These are phyloP conservation scores for Cutaneotrichosporon daszewskae DNA, from an alignment of 1,284 basidiomycete species.

Conservation along the genomic window DNA sequence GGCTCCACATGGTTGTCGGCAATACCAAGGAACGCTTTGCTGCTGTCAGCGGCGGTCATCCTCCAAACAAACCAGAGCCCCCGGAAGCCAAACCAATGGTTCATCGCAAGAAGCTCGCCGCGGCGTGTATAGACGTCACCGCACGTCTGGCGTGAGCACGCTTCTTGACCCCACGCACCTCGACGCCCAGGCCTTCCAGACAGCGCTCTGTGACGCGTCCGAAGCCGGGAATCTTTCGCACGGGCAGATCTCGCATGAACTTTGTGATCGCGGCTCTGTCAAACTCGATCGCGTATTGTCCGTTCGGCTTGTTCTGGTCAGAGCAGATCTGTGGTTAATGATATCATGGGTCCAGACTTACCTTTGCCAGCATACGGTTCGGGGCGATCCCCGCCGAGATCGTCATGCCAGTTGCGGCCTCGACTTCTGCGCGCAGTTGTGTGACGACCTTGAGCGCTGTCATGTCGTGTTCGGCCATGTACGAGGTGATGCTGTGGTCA, in stretches of 20 bases:
- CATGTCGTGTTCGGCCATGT: slow-evolving; percentile 63
- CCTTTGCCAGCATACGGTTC: slow-evolving; percentile 69
- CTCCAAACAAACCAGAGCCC: slow-evolving; percentile 56
- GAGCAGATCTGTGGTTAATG: slow-evolving; percentile 68
- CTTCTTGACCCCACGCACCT: slow-evolving; percentile 51
- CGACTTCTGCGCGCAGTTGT: slow-evolving; percentile 66
- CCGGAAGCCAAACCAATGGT: slow-evolving; percentile 71
- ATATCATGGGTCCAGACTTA: slow-evolving; percentile 32
- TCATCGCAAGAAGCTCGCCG: slow-evolving; percentile 67
- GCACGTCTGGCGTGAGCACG: slow-evolving; percentile 57
- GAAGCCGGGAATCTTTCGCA: slow-evolving; percentile 65
- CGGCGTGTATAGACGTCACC: slow-evolving; percentile 75
- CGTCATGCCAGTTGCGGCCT: slow-evolving; percentile 72
- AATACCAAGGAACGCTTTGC: slow-evolving; percentile 70
- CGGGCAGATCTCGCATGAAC: slow-evolving; percentile 54
- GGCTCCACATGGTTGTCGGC: slow-evolving; percentile 74
- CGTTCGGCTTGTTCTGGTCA: slow-evolving; percentile 94
- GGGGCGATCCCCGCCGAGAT: slow-evolving; percentile 91
- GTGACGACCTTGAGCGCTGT: slow-evolving; percentile 68
- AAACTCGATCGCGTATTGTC: slow-evolving; percentile 73
- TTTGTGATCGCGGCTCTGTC: slow-evolving; percentile 58
- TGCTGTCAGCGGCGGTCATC: slow-evolving; percentile 4
- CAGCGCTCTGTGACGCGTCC: slow-evolving; percentile 81
- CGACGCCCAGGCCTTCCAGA: slow-evolving; percentile 76
- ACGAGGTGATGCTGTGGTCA: slow-evolving; percentile 49